Conservation (phyloP, 2,329 filamentous ascomycete species). For the Pestalotiopsis sp. region DNA sequence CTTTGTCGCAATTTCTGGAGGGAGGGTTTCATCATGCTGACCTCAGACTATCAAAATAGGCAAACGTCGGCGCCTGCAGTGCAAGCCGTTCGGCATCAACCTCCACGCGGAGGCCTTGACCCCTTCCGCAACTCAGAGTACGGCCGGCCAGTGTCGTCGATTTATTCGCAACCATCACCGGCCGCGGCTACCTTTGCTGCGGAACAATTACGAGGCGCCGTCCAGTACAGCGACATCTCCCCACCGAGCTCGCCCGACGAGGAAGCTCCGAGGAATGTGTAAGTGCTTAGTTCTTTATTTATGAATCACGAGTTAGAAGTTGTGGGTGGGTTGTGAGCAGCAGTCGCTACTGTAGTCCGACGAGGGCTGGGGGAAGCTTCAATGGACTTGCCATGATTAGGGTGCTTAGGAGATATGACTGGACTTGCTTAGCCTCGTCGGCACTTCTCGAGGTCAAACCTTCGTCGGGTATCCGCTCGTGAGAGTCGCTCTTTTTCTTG, state of each 20-base stretch:
- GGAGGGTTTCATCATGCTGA: conserved; percentile 24
- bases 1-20: not conserved
- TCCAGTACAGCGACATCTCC: conserved; percentile 43
- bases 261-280: conserved; percentile 39
- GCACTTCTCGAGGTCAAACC: not conserved
- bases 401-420: not conserved
- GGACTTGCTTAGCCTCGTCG: not conserved
- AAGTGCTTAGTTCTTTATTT: conserved; percentile 32
- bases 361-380: not conserved
- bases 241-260: conserved; percentile 61
- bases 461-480: not conserved
- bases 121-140: conserved; percentile 30
- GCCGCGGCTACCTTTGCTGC: conserved; percentile 34
- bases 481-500: not conserved
- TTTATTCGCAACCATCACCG: conserved; percentile 62
- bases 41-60: conserved; percentile 27
- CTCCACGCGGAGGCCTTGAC: conserved; percentile 32
- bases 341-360: not conserved
- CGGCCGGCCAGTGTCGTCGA: conserved; percentile 57
- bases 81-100: conserved; percentile 27
- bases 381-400: not conserved
- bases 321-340: not conserved
- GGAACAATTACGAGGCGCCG: conserved; percentile 27
- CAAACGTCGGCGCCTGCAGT: conserved; percentile 32
- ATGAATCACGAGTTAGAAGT: not conserved